These are phyloP conservation scores for Nothophoma quercina DNA, from an alignment of 2,329 filamentous ascomycete species.

Conservation along the genomic window DNA sequence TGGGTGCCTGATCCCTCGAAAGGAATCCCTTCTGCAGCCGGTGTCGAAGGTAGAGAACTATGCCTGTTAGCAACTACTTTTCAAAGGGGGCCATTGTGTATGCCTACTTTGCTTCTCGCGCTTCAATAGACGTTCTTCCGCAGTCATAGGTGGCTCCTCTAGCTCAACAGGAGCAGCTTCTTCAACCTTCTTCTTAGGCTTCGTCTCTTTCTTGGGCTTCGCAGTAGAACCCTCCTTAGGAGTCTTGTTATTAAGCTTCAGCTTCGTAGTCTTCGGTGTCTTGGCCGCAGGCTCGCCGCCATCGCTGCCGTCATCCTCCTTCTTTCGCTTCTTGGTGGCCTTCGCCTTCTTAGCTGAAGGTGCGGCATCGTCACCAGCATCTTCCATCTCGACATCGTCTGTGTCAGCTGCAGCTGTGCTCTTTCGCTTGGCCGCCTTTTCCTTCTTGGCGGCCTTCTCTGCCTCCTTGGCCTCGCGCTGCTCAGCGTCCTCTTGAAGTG, in stretches of 20 bases:
- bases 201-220: slow-evolving; percentile 69
- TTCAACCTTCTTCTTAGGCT: slow-evolving; percentile 60
- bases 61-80: slow-evolving; percentile 6
- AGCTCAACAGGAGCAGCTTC: slow-evolving; percentile 66
- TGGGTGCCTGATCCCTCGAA: slow-evolving; percentile 81
- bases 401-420: slow-evolving; percentile 41
- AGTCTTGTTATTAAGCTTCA: slow-evolving; percentile 53
- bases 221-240: slow-evolving; percentile 47
- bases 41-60: slow-evolving; percentile 91
- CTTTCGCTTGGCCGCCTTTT: slow-evolving; percentile 60
- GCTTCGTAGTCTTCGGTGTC: slow-evolving; percentile 57
- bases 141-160: slow-evolving; percentile 62
- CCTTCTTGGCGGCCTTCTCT: slow-evolving; percentile 67
- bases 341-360: slow-evolving; percentile 47
- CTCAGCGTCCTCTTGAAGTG: slow-evolving; percentile 64
- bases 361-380: slow-evolving; percentile 51
- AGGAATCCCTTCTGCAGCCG: slow-evolving; percentile 94
- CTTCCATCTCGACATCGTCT: slow-evolving; percentile 51
- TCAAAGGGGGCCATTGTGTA: not conserved
- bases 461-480: slow-evolving; percentile 71
- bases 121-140: slow-evolving; percentile 63
- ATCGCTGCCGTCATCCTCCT: slow-evolving; percentile 66
- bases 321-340: slow-evolving; percentile 76
- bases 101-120: slow-evolving; percentile 64
- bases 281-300: slow-evolving; percentile 68